Evolutionary conservation across 495 filamentous ascomycete genomes (phyloP).

Genomic region (Penicillium nucicola): DNA sequence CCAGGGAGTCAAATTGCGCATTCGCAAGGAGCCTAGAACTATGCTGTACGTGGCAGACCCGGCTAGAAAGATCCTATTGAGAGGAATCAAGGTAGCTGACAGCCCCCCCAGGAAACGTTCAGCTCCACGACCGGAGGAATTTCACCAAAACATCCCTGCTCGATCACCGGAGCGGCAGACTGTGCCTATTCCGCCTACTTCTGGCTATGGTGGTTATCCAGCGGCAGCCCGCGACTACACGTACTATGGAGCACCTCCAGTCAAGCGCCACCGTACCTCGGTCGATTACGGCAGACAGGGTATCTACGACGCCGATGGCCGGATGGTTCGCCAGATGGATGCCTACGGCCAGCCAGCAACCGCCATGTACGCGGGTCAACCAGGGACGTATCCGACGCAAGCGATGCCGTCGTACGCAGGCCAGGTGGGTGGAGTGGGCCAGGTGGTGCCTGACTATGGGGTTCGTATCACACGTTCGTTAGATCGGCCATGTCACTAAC

Average conservation of each 20-base stretch:
- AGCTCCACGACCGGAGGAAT: constrained; percentile 38
- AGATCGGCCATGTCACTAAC: constrained; percentile 1
- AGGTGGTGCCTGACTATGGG: constrained; percentile 40
- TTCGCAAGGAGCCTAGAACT: constrained; percentile 79
- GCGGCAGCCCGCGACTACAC: constrained; percentile 32
- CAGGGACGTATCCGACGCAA: constrained; percentile 34
- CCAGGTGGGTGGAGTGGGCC: constrained; percentile 9
- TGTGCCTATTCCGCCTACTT: constrained; percentile 35
- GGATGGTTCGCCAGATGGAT: constrained; percentile 41
- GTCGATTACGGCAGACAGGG: constrained; percentile 40
- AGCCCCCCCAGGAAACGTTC: constrained; percentile 37
- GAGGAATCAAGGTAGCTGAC: constrained; percentile 9
- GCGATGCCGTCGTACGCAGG: constrained; percentile 38
- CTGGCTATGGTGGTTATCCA: constrained; percentile 36
- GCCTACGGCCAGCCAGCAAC: constrained; percentile 37
- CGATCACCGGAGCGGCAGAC: constrained; percentile 42
- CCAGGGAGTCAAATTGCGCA: constrained; percentile 84
- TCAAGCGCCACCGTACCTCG: constrained; percentile 44
- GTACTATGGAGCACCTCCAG: constrained; percentile 32
- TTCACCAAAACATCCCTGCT: constrained; percentile 31
- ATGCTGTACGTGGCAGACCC: constrained; percentile 41
- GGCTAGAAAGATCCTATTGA: neutral
- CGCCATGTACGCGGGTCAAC: constrained; percentile 37
- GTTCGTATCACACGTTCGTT: constrained; percentile 23
- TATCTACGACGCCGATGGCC: constrained; percentile 39